Conservation (phyloP, 2,329 filamentous ascomycete species). For the Paecilomyces niveus region DNA sequence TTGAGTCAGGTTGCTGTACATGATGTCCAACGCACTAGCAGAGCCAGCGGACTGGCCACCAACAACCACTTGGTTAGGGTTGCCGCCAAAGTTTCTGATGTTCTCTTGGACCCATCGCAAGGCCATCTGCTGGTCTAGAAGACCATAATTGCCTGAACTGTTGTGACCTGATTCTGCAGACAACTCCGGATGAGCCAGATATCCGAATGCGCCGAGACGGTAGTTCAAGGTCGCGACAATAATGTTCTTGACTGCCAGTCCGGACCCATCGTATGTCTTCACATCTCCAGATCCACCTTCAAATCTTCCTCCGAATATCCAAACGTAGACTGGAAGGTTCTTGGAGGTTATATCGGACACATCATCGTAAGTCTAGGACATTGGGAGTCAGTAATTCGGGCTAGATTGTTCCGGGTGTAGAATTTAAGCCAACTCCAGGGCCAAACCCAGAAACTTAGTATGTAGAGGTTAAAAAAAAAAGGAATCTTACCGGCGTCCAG, state of each 20-base stretch:
- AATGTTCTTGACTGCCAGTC: slow-evolving; percentile 4
- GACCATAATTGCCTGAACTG: slow-evolving; percentile 21
- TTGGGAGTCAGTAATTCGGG: neutral
- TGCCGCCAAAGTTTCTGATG: slow-evolving; percentile 16
- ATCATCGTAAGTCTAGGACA: slow-evolving; percentile 12
- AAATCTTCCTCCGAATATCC: neutral
- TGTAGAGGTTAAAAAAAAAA: neutral
- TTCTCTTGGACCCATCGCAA: slow-evolving; percentile 16
- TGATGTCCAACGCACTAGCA: slow-evolving; percentile 13
- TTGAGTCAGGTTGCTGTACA: slow-evolving; percentile 17
- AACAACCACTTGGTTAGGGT: slow-evolving; percentile 16
- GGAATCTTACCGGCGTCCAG: slow-evolving; percentile 9
- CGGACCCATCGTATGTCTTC: neutral
- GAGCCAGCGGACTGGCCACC: slow-evolving; percentile 27
- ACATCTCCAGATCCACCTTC: neutral
- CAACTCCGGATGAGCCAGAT: slow-evolving; percentile 19
- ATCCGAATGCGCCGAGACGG: slow-evolving; percentile 19
- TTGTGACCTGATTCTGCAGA: slow-evolving; percentile 16
- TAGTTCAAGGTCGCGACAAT: slow-evolving; percentile 18
- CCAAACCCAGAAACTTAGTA: neutral
- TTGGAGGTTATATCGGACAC: neutral
- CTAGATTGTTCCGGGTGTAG: too few species aligned
- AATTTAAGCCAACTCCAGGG: neutral
- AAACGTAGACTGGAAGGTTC: neutral
- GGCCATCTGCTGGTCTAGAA: slow-evolving; percentile 17